A percentile compares a stretch with the other conserved stretches of the same genome.
Conservation (phyloP, 2,329 filamentous ascomycete species). For the Aureobasidium melanogenum region DNA sequence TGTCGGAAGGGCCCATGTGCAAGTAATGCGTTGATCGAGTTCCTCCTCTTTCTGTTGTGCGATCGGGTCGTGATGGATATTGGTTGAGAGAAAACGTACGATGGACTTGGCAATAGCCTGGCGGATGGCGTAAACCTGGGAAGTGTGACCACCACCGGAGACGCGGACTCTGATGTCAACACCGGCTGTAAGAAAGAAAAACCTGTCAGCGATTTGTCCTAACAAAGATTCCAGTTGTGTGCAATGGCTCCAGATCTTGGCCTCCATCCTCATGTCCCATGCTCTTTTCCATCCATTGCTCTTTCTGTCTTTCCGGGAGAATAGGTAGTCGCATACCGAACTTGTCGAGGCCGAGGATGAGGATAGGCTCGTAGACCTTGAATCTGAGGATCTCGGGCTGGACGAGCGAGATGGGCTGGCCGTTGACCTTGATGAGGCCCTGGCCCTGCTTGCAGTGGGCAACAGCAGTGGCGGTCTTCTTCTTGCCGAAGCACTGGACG, state of each 20-base stretch:
- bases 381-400: constrained; percentile 96
- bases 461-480: constrained; percentile 59
- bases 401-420: constrained; percentile 85
- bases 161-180: constrained; percentile 98
- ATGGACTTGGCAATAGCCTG: constrained; percentile 98
- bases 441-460: constrained; percentile 87
- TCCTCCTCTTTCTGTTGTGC: neutral
- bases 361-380: constrained; percentile 99
- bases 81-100: constrained; percentile 32
- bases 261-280: neutral
- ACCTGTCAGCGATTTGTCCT: constrained; percentile 6
- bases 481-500: constrained; percentile 95
- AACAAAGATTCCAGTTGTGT: neutral
- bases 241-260: neutral
- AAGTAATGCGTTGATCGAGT: neutral
- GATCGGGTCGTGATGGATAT: neutral
- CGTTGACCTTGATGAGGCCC: constrained; percentile 98
- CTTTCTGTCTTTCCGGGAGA: constrained; percentile 1
- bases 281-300: constrained; percentile 3
- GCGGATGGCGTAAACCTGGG: constrained; percentile 95
- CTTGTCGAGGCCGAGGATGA: constrained; percentile 95
- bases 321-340: constrained; percentile 49
- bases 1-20: neutral
- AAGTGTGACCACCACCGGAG: constrained; percentile 93
- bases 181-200: constrained; percentile 41